These are phyloP conservation scores for Batkoa obscura DNA, from an alignment of 371 early-diverging fungal species.

Conservation along the genomic window DNA sequence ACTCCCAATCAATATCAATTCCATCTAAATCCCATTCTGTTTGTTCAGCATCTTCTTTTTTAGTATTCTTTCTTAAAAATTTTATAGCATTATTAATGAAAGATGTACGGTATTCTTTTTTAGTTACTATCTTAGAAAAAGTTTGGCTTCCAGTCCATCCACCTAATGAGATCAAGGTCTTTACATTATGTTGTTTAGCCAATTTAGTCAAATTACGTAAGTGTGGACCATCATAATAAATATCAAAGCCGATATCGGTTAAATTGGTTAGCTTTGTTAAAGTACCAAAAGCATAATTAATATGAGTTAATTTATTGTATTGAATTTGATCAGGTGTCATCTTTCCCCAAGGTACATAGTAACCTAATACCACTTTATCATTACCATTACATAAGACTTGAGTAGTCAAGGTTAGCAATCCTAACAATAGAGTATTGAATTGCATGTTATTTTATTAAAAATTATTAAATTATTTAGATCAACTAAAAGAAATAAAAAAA, in stretches of 20 bases:
- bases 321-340: slow-evolving; percentile 19
- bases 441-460: too few relatives aligned
- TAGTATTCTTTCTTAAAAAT: slow-evolving; percentile 6
- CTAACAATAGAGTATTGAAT: neutral
- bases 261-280: neutral
- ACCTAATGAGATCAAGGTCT: slow-evolving; percentile 43
- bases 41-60: slow-evolving; percentile 5
- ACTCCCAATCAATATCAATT: slow-evolving; percentile 46
- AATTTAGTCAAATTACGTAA: slow-evolving; percentile 8
- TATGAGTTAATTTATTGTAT: slow-evolving; percentile 1
- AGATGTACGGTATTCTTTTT: slow-evolving; percentile 15
- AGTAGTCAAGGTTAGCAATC: neutral
- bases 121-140: slow-evolving; percentile 35
- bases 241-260: slow-evolving; percentile 8
- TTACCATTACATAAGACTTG: neutral
- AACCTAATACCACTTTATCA: slow-evolving; percentile 16
- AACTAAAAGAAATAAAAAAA: too few relatives aligned
- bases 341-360: slow-evolving; percentile 31
- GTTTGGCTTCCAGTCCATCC: slow-evolving; percentile 54
- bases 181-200: slow-evolving; percentile 12
- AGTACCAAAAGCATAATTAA: slow-evolving; percentile 1
- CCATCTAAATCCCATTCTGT: slow-evolving; percentile 6
- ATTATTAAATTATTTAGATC: too few relatives aligned
- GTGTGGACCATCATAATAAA: slow-evolving; percentile 20
- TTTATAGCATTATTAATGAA: slow-evolving; percentile 24